Conservation (phyloP, 2,329 filamentous ascomycete species). For the Fusarium annulatum region DNA sequence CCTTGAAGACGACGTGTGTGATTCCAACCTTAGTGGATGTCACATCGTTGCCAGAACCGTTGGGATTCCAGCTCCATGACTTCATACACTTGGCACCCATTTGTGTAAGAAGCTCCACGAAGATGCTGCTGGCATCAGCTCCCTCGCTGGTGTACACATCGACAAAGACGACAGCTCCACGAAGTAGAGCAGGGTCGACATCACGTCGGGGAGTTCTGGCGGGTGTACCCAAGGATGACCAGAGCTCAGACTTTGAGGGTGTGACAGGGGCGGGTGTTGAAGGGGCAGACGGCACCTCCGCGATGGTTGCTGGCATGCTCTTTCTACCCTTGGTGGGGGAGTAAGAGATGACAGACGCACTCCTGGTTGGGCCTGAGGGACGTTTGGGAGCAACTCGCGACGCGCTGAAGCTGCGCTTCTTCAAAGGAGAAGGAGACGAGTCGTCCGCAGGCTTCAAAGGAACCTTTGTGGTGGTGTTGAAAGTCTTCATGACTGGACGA, state of each 20-base stretch:
- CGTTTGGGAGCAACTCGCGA: conserved; percentile 60
- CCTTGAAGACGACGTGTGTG: conserved; percentile 91
- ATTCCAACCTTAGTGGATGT: conserved; percentile 72
- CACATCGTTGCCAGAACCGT: conserved; percentile 50
- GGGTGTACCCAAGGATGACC: conserved; percentile 67
- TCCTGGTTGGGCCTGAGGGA: conserved; percentile 57
- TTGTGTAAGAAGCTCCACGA: conserved; percentile 79
- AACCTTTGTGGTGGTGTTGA: conserved; percentile 81
- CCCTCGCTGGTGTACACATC: conserved; percentile 88
- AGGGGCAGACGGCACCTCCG: conserved; percentile 45
- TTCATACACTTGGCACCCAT: conserved; percentile 86
- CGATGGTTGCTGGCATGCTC: conserved; percentile 37
- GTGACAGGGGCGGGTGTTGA: conserved; percentile 49
- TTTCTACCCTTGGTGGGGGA: conserved; percentile 60
- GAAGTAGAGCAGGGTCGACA: conserved; percentile 65
- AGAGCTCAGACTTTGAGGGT: conserved; percentile 62
- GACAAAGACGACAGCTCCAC: conserved; percentile 81
- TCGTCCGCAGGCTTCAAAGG: conserved; percentile 77
- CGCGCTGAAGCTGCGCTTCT: conserved; percentile 63
- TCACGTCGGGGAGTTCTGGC: conserved; percentile 67
- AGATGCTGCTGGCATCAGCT: conserved; percentile 82
- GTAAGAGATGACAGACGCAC: conserved; percentile 65
- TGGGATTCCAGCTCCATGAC: conserved; percentile 78
- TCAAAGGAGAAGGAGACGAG: conserved; percentile 60
- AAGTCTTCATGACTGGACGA: conserved; percentile 60